These are phyloP conservation scores for Syncephalastrum monosporum DNA, from an alignment of 371 early-diverging fungal genomes.

Conservation along the genomic window DNA sequence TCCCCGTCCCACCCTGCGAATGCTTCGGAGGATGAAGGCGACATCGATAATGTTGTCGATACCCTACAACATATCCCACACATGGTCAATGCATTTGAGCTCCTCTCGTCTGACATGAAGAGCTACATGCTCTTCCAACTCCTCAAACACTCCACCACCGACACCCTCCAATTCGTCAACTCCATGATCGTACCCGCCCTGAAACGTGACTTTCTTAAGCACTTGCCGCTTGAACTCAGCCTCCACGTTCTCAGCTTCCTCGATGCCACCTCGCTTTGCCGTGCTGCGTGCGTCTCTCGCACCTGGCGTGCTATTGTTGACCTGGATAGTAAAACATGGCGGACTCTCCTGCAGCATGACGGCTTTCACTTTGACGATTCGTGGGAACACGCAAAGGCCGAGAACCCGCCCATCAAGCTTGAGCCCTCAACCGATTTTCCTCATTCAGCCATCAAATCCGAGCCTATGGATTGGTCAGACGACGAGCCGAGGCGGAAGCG, in stretches of 20 bases:
- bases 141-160: constrained; percentile 36
- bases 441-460: too few species aligned
- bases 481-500: too few species aligned
- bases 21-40: constrained; percentile 7
- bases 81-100: constrained; percentile 36
- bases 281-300: constrained; percentile 77
- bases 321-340: constrained; percentile 66
- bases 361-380: constrained; percentile 31
- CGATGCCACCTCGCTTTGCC: constrained; percentile 77
- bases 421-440: too few species aligned
- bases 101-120: constrained; percentile 29
- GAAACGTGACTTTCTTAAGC: constrained; percentile 82
- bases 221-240: constrained; percentile 76
- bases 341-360: constrained; percentile 48
- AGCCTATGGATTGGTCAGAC: too few species aligned
- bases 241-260: constrained; percentile 77
- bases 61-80: constrained; percentile 17
- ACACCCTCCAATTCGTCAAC: constrained; percentile 81
- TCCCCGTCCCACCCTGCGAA: constrained; percentile 14
- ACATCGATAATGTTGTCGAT: constrained; percentile 1
- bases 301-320: constrained; percentile 81
- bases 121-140: constrained; percentile 43
- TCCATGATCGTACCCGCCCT: constrained; percentile 78
- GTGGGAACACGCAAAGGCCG: background rate
- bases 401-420: background rate